A percentile compares a stretch with the other conserved stretches of the same genome.
These are phyloP conservation scores for Nigrospora sphaerica DNA, from an alignment of 2,329 filamentous ascomycete species.

Conservation along the genomic window DNA sequence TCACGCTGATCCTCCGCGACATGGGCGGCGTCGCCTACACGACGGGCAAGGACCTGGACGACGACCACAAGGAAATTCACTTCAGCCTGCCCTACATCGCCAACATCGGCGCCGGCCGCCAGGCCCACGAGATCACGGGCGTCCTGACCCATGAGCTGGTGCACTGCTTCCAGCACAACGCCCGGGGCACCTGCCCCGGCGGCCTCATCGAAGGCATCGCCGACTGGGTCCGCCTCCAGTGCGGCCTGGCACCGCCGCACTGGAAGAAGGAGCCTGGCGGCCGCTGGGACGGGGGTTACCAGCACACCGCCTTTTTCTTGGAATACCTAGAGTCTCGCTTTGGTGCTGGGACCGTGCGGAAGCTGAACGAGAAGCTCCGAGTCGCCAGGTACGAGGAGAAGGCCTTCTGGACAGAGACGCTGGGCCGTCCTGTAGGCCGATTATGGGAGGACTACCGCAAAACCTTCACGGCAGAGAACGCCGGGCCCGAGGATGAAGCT, in stretches of 20 bases:
- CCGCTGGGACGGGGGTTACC: slow-evolving; percentile 84
- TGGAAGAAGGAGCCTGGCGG: slow-evolving; percentile 54
- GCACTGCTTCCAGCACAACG: slow-evolving; percentile 86
- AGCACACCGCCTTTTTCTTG: slow-evolving; percentile 86
- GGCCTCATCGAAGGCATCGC: slow-evolving; percentile 88
- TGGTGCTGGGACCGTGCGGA: slow-evolving; percentile 50
- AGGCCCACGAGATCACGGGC: slow-evolving; percentile 62
- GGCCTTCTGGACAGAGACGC: slow-evolving; percentile 60
- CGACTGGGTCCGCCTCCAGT: slow-evolving; percentile 81
- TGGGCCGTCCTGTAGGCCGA: slow-evolving; percentile 57
- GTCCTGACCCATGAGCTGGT: slow-evolving; percentile 90
- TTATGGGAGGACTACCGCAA: slow-evolving; percentile 69
- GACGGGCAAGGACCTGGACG: slow-evolving; percentile 68
- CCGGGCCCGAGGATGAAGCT: no score
- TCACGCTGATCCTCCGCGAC: slow-evolving; percentile 73
- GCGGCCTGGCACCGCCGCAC: slow-evolving; percentile 69
- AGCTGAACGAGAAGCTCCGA: slow-evolving; percentile 62
- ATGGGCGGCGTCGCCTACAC: slow-evolving; percentile 90
- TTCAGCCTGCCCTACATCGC: slow-evolving; percentile 72
- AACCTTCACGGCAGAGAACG: slow-evolving; percentile 11
- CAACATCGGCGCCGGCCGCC: slow-evolving; percentile 33
- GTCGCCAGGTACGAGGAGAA: slow-evolving; percentile 57
- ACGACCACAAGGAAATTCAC: slow-evolving; percentile 90
- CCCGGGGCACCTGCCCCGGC: slow-evolving; percentile 51
- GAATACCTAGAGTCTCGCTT: slow-evolving; percentile 71